Conservation (phyloP, 345 rosid species). For the Aquilaria yunnanensis region DNA sequence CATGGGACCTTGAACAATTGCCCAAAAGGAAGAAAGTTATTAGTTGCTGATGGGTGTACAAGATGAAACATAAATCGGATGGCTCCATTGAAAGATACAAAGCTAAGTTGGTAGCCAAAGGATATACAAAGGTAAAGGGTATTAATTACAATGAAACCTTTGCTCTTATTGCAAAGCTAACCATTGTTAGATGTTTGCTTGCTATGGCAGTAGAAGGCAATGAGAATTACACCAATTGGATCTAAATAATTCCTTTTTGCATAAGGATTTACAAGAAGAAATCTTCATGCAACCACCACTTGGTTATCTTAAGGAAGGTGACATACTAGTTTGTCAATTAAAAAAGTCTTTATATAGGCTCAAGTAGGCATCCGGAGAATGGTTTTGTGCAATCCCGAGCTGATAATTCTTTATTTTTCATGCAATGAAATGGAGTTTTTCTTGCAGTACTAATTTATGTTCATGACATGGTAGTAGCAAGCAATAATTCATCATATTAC, state of each 20-base stretch:
- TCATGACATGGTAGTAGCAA: background rate
- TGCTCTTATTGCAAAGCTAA: no score
- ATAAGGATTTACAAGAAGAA: background rate
- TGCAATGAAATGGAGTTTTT: background rate
- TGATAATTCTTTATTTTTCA: background rate
- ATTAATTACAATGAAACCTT: background rate
- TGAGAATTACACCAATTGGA: no score
- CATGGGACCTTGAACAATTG: background rate
- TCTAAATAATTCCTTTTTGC: background rate
- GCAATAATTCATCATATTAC: background rate
- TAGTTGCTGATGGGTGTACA: background rate
- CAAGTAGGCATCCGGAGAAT: background rate
- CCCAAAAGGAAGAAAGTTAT: background rate
- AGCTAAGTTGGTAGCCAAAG: background rate
- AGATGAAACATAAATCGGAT: background rate
- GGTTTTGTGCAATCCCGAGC: background rate
- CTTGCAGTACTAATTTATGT: background rate
- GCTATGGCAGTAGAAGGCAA: no score
- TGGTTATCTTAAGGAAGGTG: background rate
- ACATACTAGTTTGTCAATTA: background rate
- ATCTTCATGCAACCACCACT: background rate
- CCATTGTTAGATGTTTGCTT: no score
- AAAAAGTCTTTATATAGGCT: constrained; percentile 5
- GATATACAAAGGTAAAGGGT: background rate
- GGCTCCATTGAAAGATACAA: background rate